A percentile compares a stretch with the other conserved stretches of the same genome.
Conservation (phyloP, 2,329 filamentous ascomycete species). For the Aspergillus spinulosporus region DNA sequence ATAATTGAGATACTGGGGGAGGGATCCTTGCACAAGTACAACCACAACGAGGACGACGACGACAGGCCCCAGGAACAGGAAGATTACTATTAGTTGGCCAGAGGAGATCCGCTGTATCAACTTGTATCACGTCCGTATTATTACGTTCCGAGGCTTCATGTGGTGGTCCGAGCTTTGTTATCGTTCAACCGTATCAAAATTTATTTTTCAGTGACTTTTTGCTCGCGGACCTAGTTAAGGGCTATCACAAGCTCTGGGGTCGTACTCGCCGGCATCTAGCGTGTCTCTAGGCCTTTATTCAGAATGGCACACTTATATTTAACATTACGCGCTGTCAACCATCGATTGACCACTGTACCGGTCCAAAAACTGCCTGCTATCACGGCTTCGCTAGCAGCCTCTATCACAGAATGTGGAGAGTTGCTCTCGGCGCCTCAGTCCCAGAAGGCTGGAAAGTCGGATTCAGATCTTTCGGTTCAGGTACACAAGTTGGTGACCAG, state of each 20-base stretch:
- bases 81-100: conserved; percentile 25
- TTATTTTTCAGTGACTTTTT: background rate
- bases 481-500: conserved; percentile 81
- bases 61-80: conserved; percentile 13
- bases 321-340: conserved; percentile 45
- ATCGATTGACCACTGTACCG: conserved; percentile 66
- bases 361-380: conserved; percentile 72
- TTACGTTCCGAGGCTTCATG: conserved; percentile 31
- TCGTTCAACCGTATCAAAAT: background rate
- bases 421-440: conserved; percentile 63
- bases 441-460: conserved; percentile 61
- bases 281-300: background rate
- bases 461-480: conserved; percentile 66
- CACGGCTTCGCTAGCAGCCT: conserved; percentile 65
- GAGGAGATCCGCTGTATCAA: conserved; percentile 18
- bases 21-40: conserved; percentile 7
- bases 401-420: conserved; percentile 55
- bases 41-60: background rate
- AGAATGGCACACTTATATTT: conserved; percentile 38
- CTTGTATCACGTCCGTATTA: conserved; percentile 20
- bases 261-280: background rate
- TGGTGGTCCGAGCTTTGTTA: conserved; percentile 33
- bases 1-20: conserved; percentile 9
- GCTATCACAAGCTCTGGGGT: background rate
- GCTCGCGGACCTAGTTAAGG: background rate